Conservation (phyloP, 1,284 basidiomycete genomes). For the Sporisorium graminicola region DNA sequence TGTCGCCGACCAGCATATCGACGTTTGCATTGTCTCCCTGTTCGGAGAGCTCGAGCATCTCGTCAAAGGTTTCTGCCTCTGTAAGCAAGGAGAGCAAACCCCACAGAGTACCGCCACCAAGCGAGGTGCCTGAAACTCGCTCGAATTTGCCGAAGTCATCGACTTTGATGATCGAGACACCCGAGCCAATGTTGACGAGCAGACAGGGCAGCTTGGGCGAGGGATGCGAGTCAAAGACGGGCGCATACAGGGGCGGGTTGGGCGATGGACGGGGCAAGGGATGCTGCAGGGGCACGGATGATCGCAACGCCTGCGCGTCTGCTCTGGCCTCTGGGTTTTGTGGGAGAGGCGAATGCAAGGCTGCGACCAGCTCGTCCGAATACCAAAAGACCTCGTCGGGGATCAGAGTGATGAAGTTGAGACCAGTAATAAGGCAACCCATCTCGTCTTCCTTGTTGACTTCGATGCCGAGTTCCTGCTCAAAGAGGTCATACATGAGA, state of each 20-base stretch:
- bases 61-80: slow-evolving; percentile 95
- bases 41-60: slow-evolving; percentile 95
- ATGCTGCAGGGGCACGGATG: slow-evolving; percentile 51
- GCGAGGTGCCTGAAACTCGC: slow-evolving; percentile 94
- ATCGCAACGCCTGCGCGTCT: slow-evolving; percentile 50
- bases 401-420: slow-evolving; percentile 96
- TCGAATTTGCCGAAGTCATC: slow-evolving; percentile 95
- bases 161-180: slow-evolving; percentile 96
- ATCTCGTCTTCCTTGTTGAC: slow-evolving; percentile 94
- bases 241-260: slow-evolving; percentile 87
- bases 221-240: slow-evolving; percentile 84
- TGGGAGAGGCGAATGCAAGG: slow-evolving; percentile 54
- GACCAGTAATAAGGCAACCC: slow-evolving; percentile 96
- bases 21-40: slow-evolving; percentile 91
- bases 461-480: slow-evolving; percentile 82
- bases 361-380: slow-evolving; percentile 89
- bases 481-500: slow-evolving; percentile 88
- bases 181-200: slow-evolving; percentile 97
- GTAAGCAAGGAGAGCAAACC: slow-evolving; percentile 93
- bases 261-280: slow-evolving; percentile 88
- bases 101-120: slow-evolving; percentile 99
- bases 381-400: slow-evolving; percentile 99
- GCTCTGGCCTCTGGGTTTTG: slow-evolving; percentile 42
- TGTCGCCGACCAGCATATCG: slow-evolving; percentile 99
- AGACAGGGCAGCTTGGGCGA: slow-evolving; percentile 87